These are phyloP conservation scores for Monascus purpureus DNA, from an alignment of 495 filamentous ascomycete genomes.

Conservation along the genomic window DNA sequence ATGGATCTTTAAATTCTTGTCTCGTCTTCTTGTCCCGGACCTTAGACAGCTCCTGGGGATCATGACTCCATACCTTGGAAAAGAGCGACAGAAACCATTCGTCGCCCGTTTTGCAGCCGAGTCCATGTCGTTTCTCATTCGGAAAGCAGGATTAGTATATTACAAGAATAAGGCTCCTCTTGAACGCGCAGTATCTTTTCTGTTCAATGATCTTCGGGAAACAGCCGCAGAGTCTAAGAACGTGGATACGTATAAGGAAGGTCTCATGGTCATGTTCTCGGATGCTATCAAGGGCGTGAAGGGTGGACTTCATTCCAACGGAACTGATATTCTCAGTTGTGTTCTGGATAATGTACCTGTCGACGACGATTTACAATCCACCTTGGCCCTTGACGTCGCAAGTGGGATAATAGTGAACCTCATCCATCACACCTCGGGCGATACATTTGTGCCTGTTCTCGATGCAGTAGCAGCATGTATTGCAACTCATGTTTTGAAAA, in stretches of 20 bases:
- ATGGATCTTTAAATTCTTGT: conserved; percentile 95
- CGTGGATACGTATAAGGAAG: conserved; percentile 52
- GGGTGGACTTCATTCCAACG: conserved; percentile 66
- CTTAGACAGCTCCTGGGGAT: conserved; percentile 69
- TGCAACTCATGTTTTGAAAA: conserved; percentile 15
- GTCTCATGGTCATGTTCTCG: conserved; percentile 78
- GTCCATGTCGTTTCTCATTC: conserved; percentile 82
- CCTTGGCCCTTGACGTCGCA: conserved; percentile 45
- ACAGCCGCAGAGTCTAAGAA: conserved; percentile 37
- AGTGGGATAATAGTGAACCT: conserved; percentile 62
- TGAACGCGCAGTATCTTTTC: conserved; percentile 50
- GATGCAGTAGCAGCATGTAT: conserved; percentile 41
- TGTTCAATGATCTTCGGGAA: conserved; percentile 51
- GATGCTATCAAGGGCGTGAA: conserved; percentile 81
- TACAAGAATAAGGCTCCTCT: conserved; percentile 57
- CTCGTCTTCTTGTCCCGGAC: conserved; percentile 70
- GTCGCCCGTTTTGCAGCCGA: conserved; percentile 87
- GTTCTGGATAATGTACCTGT: conserved; percentile 40
- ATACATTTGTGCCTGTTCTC: conserved; percentile 46
- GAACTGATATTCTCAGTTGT: conserved; percentile 50
- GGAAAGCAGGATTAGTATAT: conserved; percentile 67
- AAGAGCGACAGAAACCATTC: conserved; percentile 63
- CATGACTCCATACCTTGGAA: conserved; percentile 76
- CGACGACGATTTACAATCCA: conserved; percentile 29
- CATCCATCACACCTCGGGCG: conserved; percentile 65